Conservation (phyloP, 805 yeast species). For the Candida ascalaphidarum region DNA sequence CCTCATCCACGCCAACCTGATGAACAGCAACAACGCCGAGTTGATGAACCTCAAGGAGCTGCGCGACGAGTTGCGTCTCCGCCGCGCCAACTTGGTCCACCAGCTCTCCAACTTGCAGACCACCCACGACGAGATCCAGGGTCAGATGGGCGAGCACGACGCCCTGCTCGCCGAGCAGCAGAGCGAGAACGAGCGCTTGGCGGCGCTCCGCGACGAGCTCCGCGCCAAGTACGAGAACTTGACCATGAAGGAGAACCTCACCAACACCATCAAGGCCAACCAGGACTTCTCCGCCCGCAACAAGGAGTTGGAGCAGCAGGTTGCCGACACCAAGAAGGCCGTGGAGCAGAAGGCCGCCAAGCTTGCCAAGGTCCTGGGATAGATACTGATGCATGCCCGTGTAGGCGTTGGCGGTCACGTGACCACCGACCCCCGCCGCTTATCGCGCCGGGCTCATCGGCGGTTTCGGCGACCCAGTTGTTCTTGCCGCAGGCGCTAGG, state of each 20-base stretch:
- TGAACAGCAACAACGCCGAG: conserved; percentile 29
- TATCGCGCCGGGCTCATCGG: too few species aligned
- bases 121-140: conserved; percentile 28
- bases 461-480: too few species aligned
- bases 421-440: not conserved
- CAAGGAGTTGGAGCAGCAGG: conserved; percentile 24
- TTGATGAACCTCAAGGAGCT: conserved; percentile 27
- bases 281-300: conserved; percentile 15
- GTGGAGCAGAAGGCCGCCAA: conserved; percentile 20
- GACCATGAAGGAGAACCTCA: conserved; percentile 12
- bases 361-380: conserved; percentile 7
- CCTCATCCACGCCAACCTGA: conserved; percentile 27
- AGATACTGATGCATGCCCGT: not conserved
- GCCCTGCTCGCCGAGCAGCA: conserved; percentile 1
- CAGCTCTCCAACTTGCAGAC: conserved; percentile 20
- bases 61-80: conserved; percentile 21
- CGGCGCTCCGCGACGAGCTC: conserved; percentile 2
- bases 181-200: conserved; percentile 3
- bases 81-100: conserved; percentile 16
- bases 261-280: conserved; percentile 10
- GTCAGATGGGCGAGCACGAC: conserved; percentile 21
- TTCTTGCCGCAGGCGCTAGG: too few species aligned
- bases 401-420: not conserved
- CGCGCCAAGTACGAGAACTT: conserved; percentile 6
- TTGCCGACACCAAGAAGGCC: conserved; percentile 13